Evolutionary conservation across 176 grass and related monocot genomes (phyloP), one percentile per base, ranked within the genome.

Genomic region (Thalia dealbata): DNA sequence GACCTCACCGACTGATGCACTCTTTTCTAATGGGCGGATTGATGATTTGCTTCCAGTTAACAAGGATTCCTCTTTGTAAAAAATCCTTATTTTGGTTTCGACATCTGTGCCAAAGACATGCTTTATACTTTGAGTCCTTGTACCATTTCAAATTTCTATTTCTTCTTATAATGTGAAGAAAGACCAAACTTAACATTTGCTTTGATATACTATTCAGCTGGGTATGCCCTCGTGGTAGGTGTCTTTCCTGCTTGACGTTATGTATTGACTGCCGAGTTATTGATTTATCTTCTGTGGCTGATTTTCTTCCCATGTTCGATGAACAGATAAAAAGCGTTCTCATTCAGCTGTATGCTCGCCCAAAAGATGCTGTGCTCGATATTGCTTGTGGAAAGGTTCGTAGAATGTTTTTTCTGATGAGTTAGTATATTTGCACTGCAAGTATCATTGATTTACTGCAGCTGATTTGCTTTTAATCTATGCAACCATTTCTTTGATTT

Each of bases 271-370:
- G 13, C 15, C 23, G 32, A 25, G 46, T 60, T 46, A n/a, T 73
- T 80, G 26, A 70, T 75, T 5, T 23, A 13, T 13, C n/a, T 60
- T 27, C 32, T 38, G 32, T 38, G 32, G 32, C 32, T 38, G 32
- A 38, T 32, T 63, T 23, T 62, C 67, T 78, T 42, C 27, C 35
- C 41, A 79, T 82, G 16, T 75, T 54, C 9, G 54, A 58, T 86
- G 44, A 74, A 71, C 78, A 99, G 95, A 93, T 99, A 70, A 99
- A 99, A 82, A 99, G 95, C 52, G 90, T 99, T 32, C 55, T 99
- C 24, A 86, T 99, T 78, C 90, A 99, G 77, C 75, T 99, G 13
- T 85, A 99, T 29, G 81, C 87, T 0, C 78, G 74, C n/a, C 81
- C 82, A 0, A 90, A 90, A 9, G 90, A 99, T 69, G 81, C 85